These are phyloP conservation scores for Escovopsis weberi DNA, from an alignment of 2,329 filamentous ascomycete genomes.

Conservation along the genomic window DNA sequence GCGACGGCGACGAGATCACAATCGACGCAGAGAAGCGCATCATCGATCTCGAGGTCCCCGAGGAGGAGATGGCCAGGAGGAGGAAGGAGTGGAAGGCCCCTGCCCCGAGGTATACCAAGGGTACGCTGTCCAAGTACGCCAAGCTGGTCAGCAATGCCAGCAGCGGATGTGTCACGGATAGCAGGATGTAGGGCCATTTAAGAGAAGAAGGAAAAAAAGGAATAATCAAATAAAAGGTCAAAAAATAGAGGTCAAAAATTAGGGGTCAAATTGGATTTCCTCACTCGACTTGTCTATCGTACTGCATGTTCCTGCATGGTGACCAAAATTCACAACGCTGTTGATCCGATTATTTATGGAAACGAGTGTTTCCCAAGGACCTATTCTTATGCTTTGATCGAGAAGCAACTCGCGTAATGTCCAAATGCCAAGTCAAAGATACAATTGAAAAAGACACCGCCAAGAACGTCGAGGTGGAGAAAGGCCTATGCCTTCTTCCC, in stretches of 20 bases:
- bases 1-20: slow-evolving; percentile 64
- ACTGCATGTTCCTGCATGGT: too few relatives aligned
- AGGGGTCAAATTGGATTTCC: too few relatives aligned
- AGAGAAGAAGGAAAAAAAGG: neutral
- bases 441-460: too few relatives aligned
- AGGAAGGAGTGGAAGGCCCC: slow-evolving; percentile 49
- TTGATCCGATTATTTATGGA: too few relatives aligned
- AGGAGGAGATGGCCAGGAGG: slow-evolving; percentile 47
- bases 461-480: too few relatives aligned
- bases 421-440: too few relatives aligned
- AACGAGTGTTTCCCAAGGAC: too few relatives aligned
- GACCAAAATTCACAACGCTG: too few relatives aligned
- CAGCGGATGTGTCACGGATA: slow-evolving; percentile 43
- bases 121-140: slow-evolving; percentile 59
- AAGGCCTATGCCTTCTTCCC: slow-evolving; percentile 21
- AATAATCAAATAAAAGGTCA: neutral
- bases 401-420: too few relatives aligned
- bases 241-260: too few relatives aligned
- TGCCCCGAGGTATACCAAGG: slow-evolving; percentile 40
- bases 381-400: too few relatives aligned
- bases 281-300: too few relatives aligned
- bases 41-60: slow-evolving; percentile 51
- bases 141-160: slow-evolving; percentile 42
- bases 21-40: slow-evolving; percentile 67
- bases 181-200: slow-evolving; percentile 8